Evolutionary conservation across 257 asterid genomes (phyloP).

Genomic region (Fraxinus pennsylvanica): DNA sequence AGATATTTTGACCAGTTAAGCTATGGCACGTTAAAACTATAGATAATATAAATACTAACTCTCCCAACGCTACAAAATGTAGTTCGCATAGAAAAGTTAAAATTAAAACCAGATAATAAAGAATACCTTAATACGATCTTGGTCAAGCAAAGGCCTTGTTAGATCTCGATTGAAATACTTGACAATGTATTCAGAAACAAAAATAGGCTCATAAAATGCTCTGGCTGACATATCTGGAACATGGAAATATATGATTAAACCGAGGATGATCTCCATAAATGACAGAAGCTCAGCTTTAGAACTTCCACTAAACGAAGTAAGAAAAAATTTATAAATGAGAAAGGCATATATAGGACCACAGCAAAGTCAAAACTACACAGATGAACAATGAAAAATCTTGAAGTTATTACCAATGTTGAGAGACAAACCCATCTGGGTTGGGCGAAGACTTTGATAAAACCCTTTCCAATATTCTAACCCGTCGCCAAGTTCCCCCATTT

Average conservation of each 20-base stretch:
- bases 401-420: conserved; percentile 59
- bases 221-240: conserved; percentile 81
- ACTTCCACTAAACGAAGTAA: neutral
- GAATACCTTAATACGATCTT: conserved; percentile 66
- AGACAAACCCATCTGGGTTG: conserved; percentile 90
- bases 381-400: neutral
- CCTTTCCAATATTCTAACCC: conserved; percentile 80
- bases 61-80: neutral
- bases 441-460: conserved; percentile 79
- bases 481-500: conserved; percentile 43
- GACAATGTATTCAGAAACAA: conserved; percentile 39
- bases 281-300: neutral
- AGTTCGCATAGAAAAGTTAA: neutral
- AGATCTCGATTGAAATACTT: conserved; percentile 41
- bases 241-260: neutral
- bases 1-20: conserved; percentile 2
- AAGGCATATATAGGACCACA: neutral
- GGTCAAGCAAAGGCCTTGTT: conserved; percentile 47
- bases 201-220: conserved; percentile 61
- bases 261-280: neutral
- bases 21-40: neutral
- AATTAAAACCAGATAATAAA: neutral
- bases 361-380: neutral
- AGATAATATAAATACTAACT: neutral
- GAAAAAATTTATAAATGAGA: neutral